phyloP scores from a whole-genome alignment of 805 yeast species.

The Zygoascus bituminiphila region DNA sequence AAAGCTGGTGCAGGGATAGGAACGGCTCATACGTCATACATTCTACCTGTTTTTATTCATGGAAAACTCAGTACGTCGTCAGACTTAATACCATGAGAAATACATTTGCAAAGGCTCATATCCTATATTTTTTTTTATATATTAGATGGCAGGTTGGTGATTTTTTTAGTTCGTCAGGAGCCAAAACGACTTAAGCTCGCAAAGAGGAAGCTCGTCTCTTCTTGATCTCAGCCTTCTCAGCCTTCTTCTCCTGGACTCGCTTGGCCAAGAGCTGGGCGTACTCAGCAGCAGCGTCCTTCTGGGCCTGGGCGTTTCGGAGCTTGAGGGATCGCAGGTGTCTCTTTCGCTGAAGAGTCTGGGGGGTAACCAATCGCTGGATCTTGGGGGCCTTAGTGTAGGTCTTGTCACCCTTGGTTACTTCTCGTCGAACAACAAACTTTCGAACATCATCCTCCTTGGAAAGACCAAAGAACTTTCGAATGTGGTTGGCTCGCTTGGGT shows the following conservation, averaged over 20 bases:
- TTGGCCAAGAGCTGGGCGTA: conserved; percentile 97
- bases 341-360: conserved; percentile 99
- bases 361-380: conserved; percentile 99
- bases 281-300: conserved; percentile 99
- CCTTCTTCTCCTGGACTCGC: conserved; percentile 97
- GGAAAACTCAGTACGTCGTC: too few species aligned
- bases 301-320: conserved; percentile 95
- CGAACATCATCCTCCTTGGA: conserved; percentile 89
- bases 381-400: conserved; percentile 99
- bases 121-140: not conserved
- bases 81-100: not conserved
- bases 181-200: conserved; percentile 5
- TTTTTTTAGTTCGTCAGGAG: not conserved
- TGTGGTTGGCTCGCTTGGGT: conserved; percentile 99
- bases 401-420: conserved; percentile 95
- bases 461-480: conserved; percentile 99
- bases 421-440: conserved; percentile 95
- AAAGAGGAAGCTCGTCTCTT: conserved; percentile 94
- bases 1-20: too few species aligned
- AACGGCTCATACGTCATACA: too few species aligned
- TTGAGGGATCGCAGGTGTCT: conserved; percentile 90
- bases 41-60: too few species aligned
- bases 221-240: conserved; percentile 96
- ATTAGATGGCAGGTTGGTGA: not conserved
- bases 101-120: not conserved